Base-by-base conservation (phyloP, 2,329 filamentous ascomycete species). In the Diplodia scrobiculata region DNA sequence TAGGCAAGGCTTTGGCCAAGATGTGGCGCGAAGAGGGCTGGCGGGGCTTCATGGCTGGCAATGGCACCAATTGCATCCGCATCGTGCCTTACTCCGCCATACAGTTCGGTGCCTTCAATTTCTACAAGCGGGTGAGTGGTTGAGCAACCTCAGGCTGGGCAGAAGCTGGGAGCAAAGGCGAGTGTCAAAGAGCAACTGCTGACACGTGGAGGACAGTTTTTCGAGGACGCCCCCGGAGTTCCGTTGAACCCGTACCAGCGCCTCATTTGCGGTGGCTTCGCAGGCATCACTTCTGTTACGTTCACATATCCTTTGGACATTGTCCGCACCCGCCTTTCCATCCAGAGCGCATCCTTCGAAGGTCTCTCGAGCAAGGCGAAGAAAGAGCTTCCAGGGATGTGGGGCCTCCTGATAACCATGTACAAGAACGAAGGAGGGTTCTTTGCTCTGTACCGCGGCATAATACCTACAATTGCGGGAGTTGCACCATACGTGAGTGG, bases 31-130 rank as follows among this genome's bases (percentile, higher is more conserved):
- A 99, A 76, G 95, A 99, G 79, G 95, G 95, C 65, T 98, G 93
- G 92, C 88, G 88, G 77, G 95, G 95, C 0, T 96, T 98, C 79
- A 96, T 99, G 93, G 88, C 92, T 71, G 95, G 95, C 63, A 99
- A 99, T 77, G 95, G 95, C 69, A 97, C 93, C 68, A 99, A 99
- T 79, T 99, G 95, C 83, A 91, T 99, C 73, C 91, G 95, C 68
- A 99, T 99, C 71, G 92, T 99, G 63, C 95, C 95, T 4, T 99
- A 99, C 78, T 98, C 94, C 59, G 95, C 95, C 11, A 95, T 98
- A 48, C 95, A 99, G 75, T 99, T 99, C 78, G 94, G 94, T 71
- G 96, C 92, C 75, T 99, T 98, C 82, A 98, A 96, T 77, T 87
- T 98, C 71, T 99, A 99, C 81, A 97, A 96, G 79, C 86, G 88